Evolutionary conservation across 768 basidiomycete species (phyloP).

Genomic region (Roridomyces roridus): DNA sequence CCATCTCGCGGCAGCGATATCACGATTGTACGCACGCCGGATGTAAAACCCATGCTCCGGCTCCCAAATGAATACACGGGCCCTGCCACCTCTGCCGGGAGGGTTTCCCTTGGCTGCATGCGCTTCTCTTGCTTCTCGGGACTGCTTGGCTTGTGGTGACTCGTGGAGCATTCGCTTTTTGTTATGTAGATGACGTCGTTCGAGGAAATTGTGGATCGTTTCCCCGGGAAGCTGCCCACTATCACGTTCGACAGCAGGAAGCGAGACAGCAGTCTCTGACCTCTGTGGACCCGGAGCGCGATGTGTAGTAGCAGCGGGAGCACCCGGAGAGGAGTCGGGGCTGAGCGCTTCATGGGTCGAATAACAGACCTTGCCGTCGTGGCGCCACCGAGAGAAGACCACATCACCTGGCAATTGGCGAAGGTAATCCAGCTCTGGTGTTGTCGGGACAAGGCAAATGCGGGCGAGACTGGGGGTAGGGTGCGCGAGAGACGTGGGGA

Average conservation of each 20-base stretch:
- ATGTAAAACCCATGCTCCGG: conserved; percentile 12
- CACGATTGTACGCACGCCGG: neutral
- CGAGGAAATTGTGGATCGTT: conserved; percentile 16
- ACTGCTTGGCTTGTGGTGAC: neutral
- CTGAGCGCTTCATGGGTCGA: too few relatives aligned
- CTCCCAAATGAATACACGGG: conserved; percentile 9
- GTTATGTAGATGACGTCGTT: conserved; percentile 15
- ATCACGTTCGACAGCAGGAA: conserved; percentile 16
- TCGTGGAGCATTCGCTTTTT: conserved; percentile 9
- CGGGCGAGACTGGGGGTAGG: too few relatives aligned
- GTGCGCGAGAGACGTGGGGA: too few relatives aligned
- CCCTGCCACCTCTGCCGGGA: too few relatives aligned
- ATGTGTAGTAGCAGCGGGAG: too few relatives aligned
- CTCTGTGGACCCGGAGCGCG: too few relatives aligned
- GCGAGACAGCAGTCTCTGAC: conserved; percentile 8
- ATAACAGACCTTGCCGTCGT: neutral
- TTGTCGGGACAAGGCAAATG: too few relatives aligned
- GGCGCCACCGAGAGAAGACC: neutral
- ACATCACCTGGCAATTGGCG: neutral
- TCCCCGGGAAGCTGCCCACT: conserved; percentile 22
- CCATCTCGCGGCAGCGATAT: neutral
- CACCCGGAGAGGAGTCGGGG: too few relatives aligned
- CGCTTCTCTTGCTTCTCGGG: conserved; percentile 7
- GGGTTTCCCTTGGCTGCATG: conserved; percentile 1
- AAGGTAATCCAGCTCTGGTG: neutral